Percentiles rank a stretch among this genome's conserved stretches.
phyloP scores from a whole-genome alignment of 2,329 filamentous ascomycete genomes.

The Fusarium mundagurra region DNA sequence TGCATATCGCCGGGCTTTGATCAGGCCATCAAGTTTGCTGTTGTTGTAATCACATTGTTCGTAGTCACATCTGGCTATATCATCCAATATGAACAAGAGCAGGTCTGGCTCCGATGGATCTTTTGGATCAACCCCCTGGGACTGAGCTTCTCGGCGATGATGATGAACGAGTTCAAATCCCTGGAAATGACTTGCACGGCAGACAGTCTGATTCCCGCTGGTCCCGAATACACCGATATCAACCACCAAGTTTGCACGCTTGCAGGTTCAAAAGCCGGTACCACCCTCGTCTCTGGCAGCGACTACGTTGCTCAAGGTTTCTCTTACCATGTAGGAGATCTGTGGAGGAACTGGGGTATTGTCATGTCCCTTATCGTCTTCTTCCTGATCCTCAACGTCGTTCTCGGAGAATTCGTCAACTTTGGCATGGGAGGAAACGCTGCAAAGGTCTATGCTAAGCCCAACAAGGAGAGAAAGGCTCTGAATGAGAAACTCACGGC shows the following conservation, averaged over 20 bases:
- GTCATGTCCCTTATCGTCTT: conserved; percentile 78
- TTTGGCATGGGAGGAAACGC: conserved; percentile 84
- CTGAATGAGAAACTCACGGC: conserved; percentile 71
- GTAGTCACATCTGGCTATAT: conserved; percentile 84
- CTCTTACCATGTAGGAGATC: conserved; percentile 70
- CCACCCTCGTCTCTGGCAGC: conserved; percentile 68
- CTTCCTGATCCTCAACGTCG: conserved; percentile 79
- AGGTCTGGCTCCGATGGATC: conserved; percentile 83
- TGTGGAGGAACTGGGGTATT: conserved; percentile 89
- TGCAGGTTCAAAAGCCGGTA: conserved; percentile 74
- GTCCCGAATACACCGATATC: conserved; percentile 75
- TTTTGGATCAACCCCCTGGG: conserved; percentile 81
- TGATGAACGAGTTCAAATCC: conserved; percentile 85
- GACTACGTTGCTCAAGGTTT: conserved; percentile 77
- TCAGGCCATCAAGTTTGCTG: conserved; percentile 84
- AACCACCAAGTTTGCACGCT: conserved; percentile 84
- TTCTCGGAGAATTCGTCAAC: conserved; percentile 81
- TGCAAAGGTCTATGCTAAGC: conserved; percentile 79
- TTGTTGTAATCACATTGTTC: conserved; percentile 82
- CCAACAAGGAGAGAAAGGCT: conserved; percentile 71
- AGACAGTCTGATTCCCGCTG: conserved; percentile 75
- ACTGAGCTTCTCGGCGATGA: conserved; percentile 78
- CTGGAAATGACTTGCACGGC: conserved; percentile 75
- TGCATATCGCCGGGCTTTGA: conserved; percentile 84
- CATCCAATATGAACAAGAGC: conserved; percentile 79